Evolutionary conservation across 495 filamentous ascomycete genomes (phyloP), one percentile per base, ranked within the genome.

Genomic region (Aspergillus funiculosus): DNA sequence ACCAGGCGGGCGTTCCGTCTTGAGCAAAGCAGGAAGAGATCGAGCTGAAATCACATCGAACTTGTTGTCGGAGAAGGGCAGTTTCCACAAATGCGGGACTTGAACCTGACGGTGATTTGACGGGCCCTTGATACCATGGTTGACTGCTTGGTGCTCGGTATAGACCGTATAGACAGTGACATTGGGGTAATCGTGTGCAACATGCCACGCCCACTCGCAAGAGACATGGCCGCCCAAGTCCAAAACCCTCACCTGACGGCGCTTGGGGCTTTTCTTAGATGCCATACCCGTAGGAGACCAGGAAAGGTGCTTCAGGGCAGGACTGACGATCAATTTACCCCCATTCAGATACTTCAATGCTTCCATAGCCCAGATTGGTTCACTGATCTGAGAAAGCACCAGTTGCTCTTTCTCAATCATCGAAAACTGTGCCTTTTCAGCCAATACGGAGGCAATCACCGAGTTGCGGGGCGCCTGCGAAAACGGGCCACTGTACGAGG

Each of bases 151-250:
- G 30, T 69, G 77, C 56, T 85, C 83, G 50, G 81, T 83, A 19
- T 82, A 82, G 34, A 86, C 87, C 4, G 89, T 96, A 64, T 89
- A 92, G 35, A 95, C 80, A 60, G 85, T 87, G 35, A 83, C 79
- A 56, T 89, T 81, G 9, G 83, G 86, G 60, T 89, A 89, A 57
- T 88, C 85, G 22, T 82, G 71, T 0, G 92, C 89, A 22, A 86
- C 81, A 60, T 91, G 81, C 92, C 92, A 98, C 20, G 85, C 94
- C 92, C 92, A 98, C 66, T 94, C 89, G 59, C 87, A 88, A 8
- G 84, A 76, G 3, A 80, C 76, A 58, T 89, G 83, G 30, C 92
- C 92, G 15, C 86, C 89, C 22, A 97, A 80, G 57, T 98, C 92
- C 26, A 98, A 76, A 36, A 97, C 85, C 22, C 87, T 72, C 3